phyloP scores from a whole-genome alignment of 495 filamentous ascomycete species.

The Hypoxylon fragiforme region DNA sequence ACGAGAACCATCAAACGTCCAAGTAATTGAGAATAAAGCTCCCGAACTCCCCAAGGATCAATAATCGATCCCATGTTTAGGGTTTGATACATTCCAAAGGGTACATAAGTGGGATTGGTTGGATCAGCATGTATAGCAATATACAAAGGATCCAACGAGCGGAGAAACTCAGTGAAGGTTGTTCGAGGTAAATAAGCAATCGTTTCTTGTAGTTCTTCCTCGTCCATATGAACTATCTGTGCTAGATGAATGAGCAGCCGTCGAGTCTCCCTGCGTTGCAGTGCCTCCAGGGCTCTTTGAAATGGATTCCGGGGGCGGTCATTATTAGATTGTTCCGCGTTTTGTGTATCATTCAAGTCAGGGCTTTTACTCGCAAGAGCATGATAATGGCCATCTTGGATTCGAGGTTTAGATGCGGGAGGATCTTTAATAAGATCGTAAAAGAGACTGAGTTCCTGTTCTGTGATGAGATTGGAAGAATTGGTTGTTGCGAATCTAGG shows the following conservation, averaged over 20 bases:
- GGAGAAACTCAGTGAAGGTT: conserved; percentile 44
- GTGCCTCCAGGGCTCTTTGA: conserved; percentile 18
- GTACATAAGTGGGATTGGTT: conserved; percentile 21
- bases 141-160: conserved; percentile 39
- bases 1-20: conserved; percentile 23
- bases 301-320: conserved; percentile 10
- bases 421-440: conserved; percentile 1
- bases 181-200: conserved; percentile 31
- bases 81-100: conserved; percentile 32
- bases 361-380: background rate
- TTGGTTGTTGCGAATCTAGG: conserved; percentile 1
- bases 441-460: conserved; percentile 3
- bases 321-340: background rate
- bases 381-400: background rate
- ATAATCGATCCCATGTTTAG: conserved; percentile 30
- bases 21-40: conserved; percentile 31
- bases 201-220: conserved; percentile 11
- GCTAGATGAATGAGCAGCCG: conserved; percentile 18
- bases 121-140: conserved; percentile 34
- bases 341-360: background rate
- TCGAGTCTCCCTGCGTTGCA: conserved; percentile 26
- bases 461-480: background rate
- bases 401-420: background rate
- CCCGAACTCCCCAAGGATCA: conserved; percentile 41
- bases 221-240: conserved; percentile 14